Percentiles rank a stretch among this genome's conserved stretches.
Evolutionary conservation across 345 rosid species (phyloP).

Genomic region (Erodium maritimum): DNA sequence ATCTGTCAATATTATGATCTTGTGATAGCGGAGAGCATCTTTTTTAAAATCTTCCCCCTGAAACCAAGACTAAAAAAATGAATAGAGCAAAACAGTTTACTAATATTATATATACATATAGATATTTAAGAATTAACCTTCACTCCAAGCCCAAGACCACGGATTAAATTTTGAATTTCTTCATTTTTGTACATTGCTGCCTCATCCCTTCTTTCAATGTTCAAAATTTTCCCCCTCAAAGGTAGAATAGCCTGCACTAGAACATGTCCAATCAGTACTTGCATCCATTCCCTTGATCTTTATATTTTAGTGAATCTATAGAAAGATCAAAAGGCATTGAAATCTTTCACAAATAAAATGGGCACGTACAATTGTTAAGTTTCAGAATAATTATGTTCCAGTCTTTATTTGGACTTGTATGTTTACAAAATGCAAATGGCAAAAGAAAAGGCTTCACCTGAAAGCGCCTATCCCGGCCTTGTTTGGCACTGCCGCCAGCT

Average conservation of each 20-base stretch:
- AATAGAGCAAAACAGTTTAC: constrained; percentile 10
- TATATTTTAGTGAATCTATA: background rate
- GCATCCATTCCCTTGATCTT: background rate
- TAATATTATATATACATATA: background rate
- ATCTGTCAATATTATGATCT: constrained; percentile 93
- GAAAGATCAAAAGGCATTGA: too few species aligned
- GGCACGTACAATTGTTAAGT: too few species aligned
- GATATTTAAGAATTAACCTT: constrained; percentile 33
- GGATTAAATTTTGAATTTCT: constrained; percentile 94
- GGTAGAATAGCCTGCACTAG: constrained; percentile 88
- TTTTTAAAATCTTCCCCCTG: constrained; percentile 92
- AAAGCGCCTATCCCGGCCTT: constrained; percentile 95
- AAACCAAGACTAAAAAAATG: constrained; percentile 9
- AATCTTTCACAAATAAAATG: too few species aligned
- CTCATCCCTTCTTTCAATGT: constrained; percentile 89
- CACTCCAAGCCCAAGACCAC: constrained; percentile 93
- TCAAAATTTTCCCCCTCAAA: constrained; percentile 87
- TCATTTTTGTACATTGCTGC: constrained; percentile 97
- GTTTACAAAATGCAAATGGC: background rate
- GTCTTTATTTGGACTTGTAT: too few species aligned
- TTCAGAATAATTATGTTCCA: background rate
- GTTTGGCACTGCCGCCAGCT: constrained; percentile 99
- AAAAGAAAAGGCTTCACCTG: constrained; percentile 41
- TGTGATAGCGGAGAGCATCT: constrained; percentile 82
- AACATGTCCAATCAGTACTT: constrained; percentile 5